phyloP scores from a whole-genome alignment of 148 eudicot genomes.

The Camellia japonica region DNA sequence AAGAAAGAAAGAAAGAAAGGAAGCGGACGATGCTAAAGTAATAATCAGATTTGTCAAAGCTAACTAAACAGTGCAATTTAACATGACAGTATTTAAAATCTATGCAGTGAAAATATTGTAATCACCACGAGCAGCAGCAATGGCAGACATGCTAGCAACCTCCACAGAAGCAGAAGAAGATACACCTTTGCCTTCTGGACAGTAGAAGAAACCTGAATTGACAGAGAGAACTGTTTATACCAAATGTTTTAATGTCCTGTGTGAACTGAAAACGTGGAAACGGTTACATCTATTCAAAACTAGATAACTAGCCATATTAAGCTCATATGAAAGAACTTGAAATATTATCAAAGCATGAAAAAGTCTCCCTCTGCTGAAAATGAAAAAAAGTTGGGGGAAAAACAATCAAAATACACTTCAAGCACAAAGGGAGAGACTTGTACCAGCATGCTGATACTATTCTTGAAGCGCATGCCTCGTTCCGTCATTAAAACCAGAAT shows the following conservation, averaged over 20 bases:
- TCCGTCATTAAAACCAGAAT: constrained; percentile 96
- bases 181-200: constrained; percentile 99
- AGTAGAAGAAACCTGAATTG: constrained; percentile 78
- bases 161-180: constrained; percentile 99
- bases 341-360: no score
- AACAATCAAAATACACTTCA: neutral
- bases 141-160: constrained; percentile 97
- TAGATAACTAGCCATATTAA: neutral
- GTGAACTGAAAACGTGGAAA: neutral
- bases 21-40: neutral
- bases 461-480: constrained; percentile 71
- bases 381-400: no score
- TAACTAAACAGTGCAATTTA: neutral
- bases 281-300: neutral
- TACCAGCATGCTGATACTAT: constrained; percentile 97
- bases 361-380: no score
- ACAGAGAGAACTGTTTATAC: neutral
- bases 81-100: neutral
- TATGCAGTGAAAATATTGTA: neutral
- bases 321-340: no score
- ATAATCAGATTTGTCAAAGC: neutral
- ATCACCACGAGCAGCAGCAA: constrained; percentile 96
- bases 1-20: no score
- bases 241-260: neutral
- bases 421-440: constrained; percentile 1